Percentiles rank a stretch among this genome's conserved stretches.
Conservation (phyloP, 2,329 filamentous ascomycete species). For the Sclerotinia glacialis region DNA sequence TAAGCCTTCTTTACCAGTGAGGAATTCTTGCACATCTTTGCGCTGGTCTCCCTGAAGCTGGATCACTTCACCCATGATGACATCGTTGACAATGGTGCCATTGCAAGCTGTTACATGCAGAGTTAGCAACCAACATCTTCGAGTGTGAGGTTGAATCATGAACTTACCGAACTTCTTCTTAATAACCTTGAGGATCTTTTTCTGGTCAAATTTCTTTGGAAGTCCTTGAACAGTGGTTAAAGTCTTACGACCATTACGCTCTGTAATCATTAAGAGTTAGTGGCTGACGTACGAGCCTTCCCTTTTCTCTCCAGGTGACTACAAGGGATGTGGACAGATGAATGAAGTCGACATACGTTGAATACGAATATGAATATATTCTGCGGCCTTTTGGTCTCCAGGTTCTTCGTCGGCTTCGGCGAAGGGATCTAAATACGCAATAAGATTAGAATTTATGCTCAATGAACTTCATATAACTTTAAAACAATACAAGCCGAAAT, state of each 20-base stretch:
- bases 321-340: not conserved
- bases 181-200: conserved; percentile 99
- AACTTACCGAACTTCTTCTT: conserved; percentile 95
- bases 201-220: conserved; percentile 98
- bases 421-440: conserved; percentile 81
- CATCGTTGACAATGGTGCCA: conserved; percentile 97
- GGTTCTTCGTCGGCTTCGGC: conserved; percentile 99
- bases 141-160: not conserved
- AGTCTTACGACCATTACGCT: conserved; percentile 99
- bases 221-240: conserved; percentile 99
- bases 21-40: conserved; percentile 97
- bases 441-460: not conserved
- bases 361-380: conserved; percentile 99
- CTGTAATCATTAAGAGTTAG: conserved; percentile 53
- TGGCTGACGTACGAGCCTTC: not conserved
- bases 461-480: not conserved
- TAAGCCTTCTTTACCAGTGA: conserved; percentile 90
- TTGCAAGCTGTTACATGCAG: conserved; percentile 71
- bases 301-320: not conserved
- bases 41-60: conserved; percentile 99
- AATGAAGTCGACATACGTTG: conserved; percentile 68
- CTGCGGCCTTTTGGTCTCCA: conserved; percentile 89
- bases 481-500: not conserved
- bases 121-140: not conserved
- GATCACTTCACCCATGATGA: conserved; percentile 98